phyloP scores from a whole-genome alignment of 768 basidiomycete genomes.

The Pleurotus salmoneostramineus region DNA sequence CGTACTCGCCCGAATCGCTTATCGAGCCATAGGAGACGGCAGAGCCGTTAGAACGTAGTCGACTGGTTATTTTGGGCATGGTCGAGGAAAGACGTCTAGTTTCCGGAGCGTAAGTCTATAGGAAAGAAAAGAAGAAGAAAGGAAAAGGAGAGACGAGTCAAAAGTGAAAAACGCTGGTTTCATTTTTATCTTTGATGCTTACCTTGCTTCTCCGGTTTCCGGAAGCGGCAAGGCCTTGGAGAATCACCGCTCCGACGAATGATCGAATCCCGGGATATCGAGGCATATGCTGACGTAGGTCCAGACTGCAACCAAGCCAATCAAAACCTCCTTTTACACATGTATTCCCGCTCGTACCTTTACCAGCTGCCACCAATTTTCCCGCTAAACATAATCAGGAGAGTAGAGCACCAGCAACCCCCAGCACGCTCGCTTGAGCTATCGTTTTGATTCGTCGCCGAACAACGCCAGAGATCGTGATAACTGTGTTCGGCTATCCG shows the following conservation, averaged over 20 bases:
- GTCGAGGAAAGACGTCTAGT: not conserved
- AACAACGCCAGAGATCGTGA: not conserved
- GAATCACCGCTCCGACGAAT: not conserved
- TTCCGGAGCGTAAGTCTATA: not conserved
- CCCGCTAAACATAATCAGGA: not conserved
- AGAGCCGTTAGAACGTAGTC: not conserved
- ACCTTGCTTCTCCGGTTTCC: not conserved
- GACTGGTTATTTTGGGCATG: not conserved
- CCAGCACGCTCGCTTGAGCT: not conserved
- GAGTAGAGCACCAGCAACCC: not conserved
- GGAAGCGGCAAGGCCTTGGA: not conserved
- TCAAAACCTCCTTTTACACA: not conserved
- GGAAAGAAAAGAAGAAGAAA: not conserved
- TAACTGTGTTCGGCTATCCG: not conserved
- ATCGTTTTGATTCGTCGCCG: not conserved
- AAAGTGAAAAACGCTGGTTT: not conserved
- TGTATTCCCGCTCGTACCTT: not conserved
- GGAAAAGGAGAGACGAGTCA: not conserved
- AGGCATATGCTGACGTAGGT: not conserved
- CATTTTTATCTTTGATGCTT: not conserved
- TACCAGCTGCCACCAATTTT: not conserved
- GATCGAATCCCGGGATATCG: not conserved
- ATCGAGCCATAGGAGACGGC: not conserved
- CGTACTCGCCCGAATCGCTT: not conserved
- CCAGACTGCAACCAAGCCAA: not conserved